Base-by-base conservation (phyloP, 2,329 filamentous ascomycete species). In the Furcasterigmium furcatum region DNA sequence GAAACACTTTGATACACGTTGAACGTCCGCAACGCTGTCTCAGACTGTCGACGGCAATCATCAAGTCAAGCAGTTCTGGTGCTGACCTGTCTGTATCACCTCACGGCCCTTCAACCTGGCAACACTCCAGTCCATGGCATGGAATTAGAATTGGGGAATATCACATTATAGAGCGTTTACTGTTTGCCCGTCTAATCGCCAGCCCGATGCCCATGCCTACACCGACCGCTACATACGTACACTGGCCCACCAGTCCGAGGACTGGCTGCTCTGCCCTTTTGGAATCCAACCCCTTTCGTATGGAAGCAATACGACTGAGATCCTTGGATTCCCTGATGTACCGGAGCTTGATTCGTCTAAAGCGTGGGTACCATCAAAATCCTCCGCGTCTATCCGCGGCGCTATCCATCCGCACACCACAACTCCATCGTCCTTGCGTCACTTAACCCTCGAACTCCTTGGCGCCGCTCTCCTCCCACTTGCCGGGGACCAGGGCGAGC, bases 401-500 rank as follows among this genome's bases (percentile, higher is more conserved):
- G n/a, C 18, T 36, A 9, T 16, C 12, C 34, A 18, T 18, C 34
- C 34, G 18, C 34, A 19, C 34, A 10, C 18, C 46, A 34, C 45
- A 35, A 41, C 38, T 22, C 38, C 4, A 22, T 14, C 24, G 12
- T 27, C 7, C 24, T 27, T 20, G 7, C 21, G 14, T 22, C 41
- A 44, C 56, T 68, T 76, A 82, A 63, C 59, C 75, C 61, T 71
- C 70, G 71, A 84, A 85, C 70, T 85, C 82, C 66, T 78, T 68
- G 43, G 77, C 67, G 42, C 74, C 77, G 68, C 76, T 79, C 65
- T 77, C 72, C 66, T 82, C 80, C 73, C 77, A 80, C 66, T 76
- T 79, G 55, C 82, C 82, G 27, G 80, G 79, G 52, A 85, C 57
- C 38, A 97, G 85, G 39, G 92, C 94, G 66, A 97, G 76, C 46